Evolutionary conservation across 2,329 filamentous ascomycete species (phyloP).

Genomic region (Fusarium sororula): DNA sequence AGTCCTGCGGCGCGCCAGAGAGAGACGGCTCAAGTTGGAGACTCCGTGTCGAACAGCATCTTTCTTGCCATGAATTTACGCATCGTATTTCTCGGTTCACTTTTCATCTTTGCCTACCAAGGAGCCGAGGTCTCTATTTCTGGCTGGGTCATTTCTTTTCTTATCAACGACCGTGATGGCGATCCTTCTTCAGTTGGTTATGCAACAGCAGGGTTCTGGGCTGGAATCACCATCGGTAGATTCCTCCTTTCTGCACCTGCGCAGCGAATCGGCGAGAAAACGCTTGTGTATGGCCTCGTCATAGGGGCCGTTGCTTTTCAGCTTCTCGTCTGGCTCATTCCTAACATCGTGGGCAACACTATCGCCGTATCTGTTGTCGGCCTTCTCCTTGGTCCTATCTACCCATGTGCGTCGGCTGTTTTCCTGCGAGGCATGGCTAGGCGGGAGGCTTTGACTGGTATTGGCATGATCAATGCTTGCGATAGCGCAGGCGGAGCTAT

Average conservation of each 20-base stretch:
- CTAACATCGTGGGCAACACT: constrained; percentile 76
- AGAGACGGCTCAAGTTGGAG: constrained; percentile 29
- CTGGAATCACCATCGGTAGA: constrained; percentile 78
- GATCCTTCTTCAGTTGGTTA: constrained; percentile 79
- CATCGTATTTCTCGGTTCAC: constrained; percentile 75
- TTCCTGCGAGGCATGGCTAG: constrained; percentile 69
- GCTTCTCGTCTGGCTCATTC: constrained; percentile 80
- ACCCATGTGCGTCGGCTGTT: constrained; percentile 75
- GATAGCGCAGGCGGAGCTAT: constrained; percentile 75
- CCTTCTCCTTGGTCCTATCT: constrained; percentile 79
- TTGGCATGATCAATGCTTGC: constrained; percentile 75
- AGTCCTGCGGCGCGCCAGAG: constrained; percentile 48
- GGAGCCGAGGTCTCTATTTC: constrained; percentile 85
- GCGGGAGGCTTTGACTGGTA: constrained; percentile 67
- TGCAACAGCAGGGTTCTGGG: constrained; percentile 78
- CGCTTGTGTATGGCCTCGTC: constrained; percentile 71
- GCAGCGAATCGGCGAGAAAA: constrained; percentile 74
- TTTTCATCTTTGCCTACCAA: constrained; percentile 89
- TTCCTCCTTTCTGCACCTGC: constrained; percentile 75
- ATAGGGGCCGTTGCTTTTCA: constrained; percentile 72
- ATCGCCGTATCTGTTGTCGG: constrained; percentile 76
- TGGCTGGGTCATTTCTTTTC: constrained; percentile 87
- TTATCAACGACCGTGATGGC: constrained; percentile 77
- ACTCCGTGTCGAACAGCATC: constrained; percentile 53
- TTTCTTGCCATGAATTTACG: constrained; percentile 59